Conservation (phyloP, 495 filamentous ascomycete species). For the Letharia lupina region DNA sequence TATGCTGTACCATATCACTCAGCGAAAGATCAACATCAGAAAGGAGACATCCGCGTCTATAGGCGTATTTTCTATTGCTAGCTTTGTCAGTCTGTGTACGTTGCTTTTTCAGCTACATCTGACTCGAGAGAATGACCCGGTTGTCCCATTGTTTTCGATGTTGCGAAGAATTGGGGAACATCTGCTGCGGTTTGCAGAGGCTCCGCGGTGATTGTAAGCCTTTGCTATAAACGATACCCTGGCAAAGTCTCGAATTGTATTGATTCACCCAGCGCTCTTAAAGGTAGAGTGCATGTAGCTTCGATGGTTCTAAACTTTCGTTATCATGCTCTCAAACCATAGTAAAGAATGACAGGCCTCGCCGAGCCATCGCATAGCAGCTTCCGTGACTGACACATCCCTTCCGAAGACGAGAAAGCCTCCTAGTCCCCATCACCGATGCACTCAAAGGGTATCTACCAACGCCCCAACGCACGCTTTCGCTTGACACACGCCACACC, state of each 20-base stretch:
- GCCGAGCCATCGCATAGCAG: conserved; percentile 4
- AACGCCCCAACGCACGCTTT: conserved; percentile 26
- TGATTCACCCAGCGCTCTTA: neutral
- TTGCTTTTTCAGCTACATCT: conserved; percentile 61
- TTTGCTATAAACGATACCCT: neutral
- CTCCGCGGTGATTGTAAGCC: neutral
- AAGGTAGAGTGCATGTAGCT: neutral
- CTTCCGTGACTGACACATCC: conserved; percentile 5
- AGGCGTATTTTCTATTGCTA: conserved; percentile 64
- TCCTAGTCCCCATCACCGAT: conserved; percentile 4
- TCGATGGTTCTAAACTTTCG: neutral
- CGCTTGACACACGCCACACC: conserved; percentile 14
- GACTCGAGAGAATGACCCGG: conserved; percentile 53
- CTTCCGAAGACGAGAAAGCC: conserved; percentile 4
- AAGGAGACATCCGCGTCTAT: conserved; percentile 74
- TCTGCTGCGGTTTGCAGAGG: conserved; percentile 19
- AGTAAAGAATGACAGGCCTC: conserved; percentile 16
- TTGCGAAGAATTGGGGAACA: conserved; percentile 40
- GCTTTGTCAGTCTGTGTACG: conserved; percentile 65
- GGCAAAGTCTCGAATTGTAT: neutral
- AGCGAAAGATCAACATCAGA: conserved; percentile 72
- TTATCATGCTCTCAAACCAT: conserved; percentile 6
- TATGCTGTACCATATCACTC: conserved; percentile 69
- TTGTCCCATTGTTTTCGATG: conserved; percentile 54
- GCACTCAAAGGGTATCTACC: conserved; percentile 30